Evolutionary conservation across 331 rosid species (phyloP).

Genomic region (Erythrophleum ivorense): DNA sequence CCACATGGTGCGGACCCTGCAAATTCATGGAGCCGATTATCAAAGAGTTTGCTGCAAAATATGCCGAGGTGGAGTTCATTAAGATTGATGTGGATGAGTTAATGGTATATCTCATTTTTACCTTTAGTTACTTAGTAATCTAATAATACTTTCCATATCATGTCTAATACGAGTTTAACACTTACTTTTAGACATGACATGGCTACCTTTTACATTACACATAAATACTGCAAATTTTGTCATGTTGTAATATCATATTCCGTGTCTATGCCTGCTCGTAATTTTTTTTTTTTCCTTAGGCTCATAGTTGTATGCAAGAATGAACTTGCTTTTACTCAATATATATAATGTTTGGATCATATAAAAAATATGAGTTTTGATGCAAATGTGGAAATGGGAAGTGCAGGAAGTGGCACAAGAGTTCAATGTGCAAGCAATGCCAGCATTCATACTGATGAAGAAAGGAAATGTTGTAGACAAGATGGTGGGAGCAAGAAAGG

Average conservation of each 20-base stretch:
- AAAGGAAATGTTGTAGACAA: constrained; percentile 59
- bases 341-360: not conserved
- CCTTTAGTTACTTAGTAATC: not conserved
- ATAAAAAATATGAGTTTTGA: not conserved
- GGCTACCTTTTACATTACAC: too few relatives aligned
- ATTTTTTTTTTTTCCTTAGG: too few relatives aligned
- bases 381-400: too few relatives aligned
- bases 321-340: too few relatives aligned
- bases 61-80: constrained; percentile 62
- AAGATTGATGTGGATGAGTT: constrained; percentile 72
- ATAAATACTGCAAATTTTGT: too few relatives aligned
- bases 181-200: not conserved
- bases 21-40: constrained; percentile 64
- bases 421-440: constrained; percentile 64
- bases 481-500: constrained; percentile 68
- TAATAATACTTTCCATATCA: not conserved
- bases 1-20: constrained; percentile 90
- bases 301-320: too few relatives aligned
- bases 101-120: constrained; percentile 40
- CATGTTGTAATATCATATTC: too few relatives aligned
- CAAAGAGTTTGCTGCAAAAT: constrained; percentile 58
- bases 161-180: not conserved
- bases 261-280: too few relatives aligned
- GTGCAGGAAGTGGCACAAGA: constrained; percentile 66
- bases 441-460: constrained; percentile 69